Conservation (phyloP, 805 yeast genomes). For the Saturnispora ahearnii region DNA sequence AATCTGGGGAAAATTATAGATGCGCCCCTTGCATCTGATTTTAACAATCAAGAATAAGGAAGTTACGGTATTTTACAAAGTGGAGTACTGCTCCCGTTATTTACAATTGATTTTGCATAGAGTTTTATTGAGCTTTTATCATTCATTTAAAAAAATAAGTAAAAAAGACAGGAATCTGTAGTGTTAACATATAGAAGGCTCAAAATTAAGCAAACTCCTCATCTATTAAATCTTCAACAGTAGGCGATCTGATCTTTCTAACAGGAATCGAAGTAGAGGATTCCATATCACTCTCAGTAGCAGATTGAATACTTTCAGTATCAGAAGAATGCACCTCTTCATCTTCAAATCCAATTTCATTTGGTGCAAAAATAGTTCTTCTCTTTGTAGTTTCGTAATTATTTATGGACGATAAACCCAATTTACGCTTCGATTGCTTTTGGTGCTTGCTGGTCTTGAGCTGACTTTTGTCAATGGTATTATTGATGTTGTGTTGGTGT, state of each 20-base stretch:
- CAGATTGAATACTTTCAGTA: background rate
- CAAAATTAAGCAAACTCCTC: slow-evolving; percentile 15
- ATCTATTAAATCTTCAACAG: slow-evolving; percentile 18
- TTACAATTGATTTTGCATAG: no score
- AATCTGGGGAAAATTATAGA: no score
- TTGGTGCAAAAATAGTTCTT: slow-evolving; percentile 20
- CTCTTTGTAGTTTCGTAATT: slow-evolving; percentile 23
- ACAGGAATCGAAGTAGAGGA: slow-evolving; percentile 2
- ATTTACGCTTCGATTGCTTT: background rate
- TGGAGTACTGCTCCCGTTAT: no score
- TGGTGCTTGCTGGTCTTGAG: background rate
- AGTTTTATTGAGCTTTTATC: no score
- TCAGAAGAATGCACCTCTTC: slow-evolving; percentile 4
- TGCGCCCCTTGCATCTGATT: no score
- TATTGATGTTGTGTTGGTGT: background rate
- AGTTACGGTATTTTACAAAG: no score
- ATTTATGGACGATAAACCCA: slow-evolving; percentile 10
- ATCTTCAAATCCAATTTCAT: slow-evolving; percentile 5
- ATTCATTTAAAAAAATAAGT: background rate
- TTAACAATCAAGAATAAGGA: no score
- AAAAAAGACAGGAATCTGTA: background rate
- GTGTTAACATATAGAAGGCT: background rate
- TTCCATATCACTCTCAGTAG: background rate
- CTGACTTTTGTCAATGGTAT: background rate
- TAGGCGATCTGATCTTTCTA: slow-evolving; percentile 11